Base-by-base conservation (phyloP, 2,329 filamentous ascomycete genomes). In the Raffaelea arxii region DNA sequence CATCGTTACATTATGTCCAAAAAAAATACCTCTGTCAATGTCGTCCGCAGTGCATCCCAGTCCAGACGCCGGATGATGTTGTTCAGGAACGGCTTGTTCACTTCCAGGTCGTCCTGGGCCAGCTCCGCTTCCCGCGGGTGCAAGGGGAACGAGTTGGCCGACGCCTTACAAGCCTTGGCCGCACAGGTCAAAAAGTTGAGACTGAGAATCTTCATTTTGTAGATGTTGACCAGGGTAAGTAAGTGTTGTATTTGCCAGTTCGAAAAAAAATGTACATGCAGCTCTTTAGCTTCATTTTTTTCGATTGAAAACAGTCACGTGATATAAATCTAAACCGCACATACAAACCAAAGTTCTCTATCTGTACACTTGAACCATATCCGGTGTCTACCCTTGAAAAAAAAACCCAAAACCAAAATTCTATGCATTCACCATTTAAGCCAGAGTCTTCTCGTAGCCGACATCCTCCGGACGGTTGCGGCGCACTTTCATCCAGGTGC, bases 121-220 rank as follows among this genome's bases (percentile, higher is more conserved):
- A 98, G 81, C 63, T 95, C 89, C 44, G 87, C 90, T 58, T 97
- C 89, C 58, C 84, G 84, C 47, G 92, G 91, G 64, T 97, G 92
- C 16, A 98, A 76, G 3, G 92, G 92, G 61, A 94, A 97, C 22
- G 88, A 87, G 44, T 77, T 70, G 6, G 83, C 72, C 25, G 83
- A 82, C 48, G 80, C 77, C 69, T 94, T 95, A 83, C 92, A 98
- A 47, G 85, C 75, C 74, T 96, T 97, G 62, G 94, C 85, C 51
- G 92, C 91, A 73, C 92, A 98, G 58, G 88, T 92, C 54, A 97
- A 73, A 67, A 98, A 98, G 69, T 97, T 97, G 59, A 94, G 82
- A 51, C 89, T 96, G 44, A 97, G 79, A 52, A 97, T 73, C 67
- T 97, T 97, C 92, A 98, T 98, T 19, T 44, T 47, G 38, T n/a